A percentile compares a stretch with the other conserved stretches of the same genome.
Conservation (phyloP, 352 stramenopile genomes). For the Globisporangium camurandrum region DNA sequence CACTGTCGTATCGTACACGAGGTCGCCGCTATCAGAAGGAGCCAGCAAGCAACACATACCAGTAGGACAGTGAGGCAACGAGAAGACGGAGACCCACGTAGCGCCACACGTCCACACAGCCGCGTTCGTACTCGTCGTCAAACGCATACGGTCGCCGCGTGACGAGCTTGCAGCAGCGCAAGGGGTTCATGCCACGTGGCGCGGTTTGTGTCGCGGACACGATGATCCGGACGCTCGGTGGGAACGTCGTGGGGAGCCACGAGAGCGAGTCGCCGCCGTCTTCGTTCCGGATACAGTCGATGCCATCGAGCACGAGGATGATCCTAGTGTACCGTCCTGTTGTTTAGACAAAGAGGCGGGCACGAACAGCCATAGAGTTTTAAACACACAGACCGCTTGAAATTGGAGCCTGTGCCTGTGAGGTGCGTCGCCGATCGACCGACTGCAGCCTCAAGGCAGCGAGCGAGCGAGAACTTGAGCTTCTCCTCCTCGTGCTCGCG, state of each 20-base stretch:
- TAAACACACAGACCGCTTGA: constrained; percentile 18
- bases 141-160: constrained; percentile 45
- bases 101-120: neutral
- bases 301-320: constrained; percentile 70
- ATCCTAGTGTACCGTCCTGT: too few species aligned
- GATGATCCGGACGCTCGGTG: constrained; percentile 60
- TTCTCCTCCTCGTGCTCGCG: constrained; percentile 80
- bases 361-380: neutral
- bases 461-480: constrained; percentile 76
- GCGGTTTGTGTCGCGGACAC: constrained; percentile 48
- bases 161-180: constrained; percentile 34
- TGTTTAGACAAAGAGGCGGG: too few species aligned
- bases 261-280: constrained; percentile 79
- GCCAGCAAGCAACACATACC: neutral
- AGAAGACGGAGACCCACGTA: neutral
- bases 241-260: constrained; percentile 74
- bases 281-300: constrained; percentile 73
- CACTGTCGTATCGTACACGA: constrained; percentile 57
- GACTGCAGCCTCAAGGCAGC: constrained; percentile 66
- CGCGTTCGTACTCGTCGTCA: constrained; percentile 45
- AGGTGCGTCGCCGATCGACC: constrained; percentile 32
- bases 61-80: neutral
- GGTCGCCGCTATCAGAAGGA: constrained; percentile 27
- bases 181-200: constrained; percentile 15
- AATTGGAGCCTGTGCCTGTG: constrained; percentile 22